Evolutionary conservation across 768 basidiomycete species (phyloP).

Genomic region (Harrya chromipes): DNA sequence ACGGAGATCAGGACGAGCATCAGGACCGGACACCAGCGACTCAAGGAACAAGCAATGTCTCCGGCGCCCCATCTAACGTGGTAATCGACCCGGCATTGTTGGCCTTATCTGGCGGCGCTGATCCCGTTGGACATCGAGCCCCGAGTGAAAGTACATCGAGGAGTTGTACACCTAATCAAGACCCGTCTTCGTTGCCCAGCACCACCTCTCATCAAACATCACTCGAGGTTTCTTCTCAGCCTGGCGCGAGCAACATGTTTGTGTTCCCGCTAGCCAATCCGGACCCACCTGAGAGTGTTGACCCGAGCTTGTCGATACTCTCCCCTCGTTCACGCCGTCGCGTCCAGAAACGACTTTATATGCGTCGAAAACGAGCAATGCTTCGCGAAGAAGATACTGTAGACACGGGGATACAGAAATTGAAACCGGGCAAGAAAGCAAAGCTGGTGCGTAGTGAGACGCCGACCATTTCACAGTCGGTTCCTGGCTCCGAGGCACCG

Average conservation of each 20-base stretch:
- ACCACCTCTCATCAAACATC: neutral
- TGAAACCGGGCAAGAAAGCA: conserved; percentile 39
- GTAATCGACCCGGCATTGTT: conserved; percentile 33
- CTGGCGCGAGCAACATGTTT: neutral
- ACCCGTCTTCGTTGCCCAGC: neutral
- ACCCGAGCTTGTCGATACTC: conserved; percentile 26
- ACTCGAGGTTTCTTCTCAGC: neutral
- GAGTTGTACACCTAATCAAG: neutral
- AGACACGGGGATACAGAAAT: conserved; percentile 17
- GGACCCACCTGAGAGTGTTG: neutral
- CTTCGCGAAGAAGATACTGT: conserved; percentile 31
- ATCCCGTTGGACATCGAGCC: neutral
- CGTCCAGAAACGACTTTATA: conserved; percentile 61
- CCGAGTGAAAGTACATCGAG: neutral
- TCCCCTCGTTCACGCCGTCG: conserved; percentile 53
- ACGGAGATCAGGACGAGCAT: conserved; percentile 4
- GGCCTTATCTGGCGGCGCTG: conserved; percentile 20
- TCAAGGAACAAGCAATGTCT: neutral
- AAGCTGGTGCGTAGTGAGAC: conserved; percentile 4
- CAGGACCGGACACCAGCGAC: neutral
- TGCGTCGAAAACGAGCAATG: conserved; percentile 67
- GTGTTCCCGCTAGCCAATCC: neutral
- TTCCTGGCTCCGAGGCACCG: conserved; percentile 4
- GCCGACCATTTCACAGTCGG: conserved; percentile 5
- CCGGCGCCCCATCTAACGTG: conserved; percentile 4